A percentile compares a stretch with the other conserved stretches of the same genome.
These are phyloP conservation scores for Pleurozium schreberi DNA, from an alignment of 225 moss, liverwort and hornwort species.

Conservation along the genomic window DNA sequence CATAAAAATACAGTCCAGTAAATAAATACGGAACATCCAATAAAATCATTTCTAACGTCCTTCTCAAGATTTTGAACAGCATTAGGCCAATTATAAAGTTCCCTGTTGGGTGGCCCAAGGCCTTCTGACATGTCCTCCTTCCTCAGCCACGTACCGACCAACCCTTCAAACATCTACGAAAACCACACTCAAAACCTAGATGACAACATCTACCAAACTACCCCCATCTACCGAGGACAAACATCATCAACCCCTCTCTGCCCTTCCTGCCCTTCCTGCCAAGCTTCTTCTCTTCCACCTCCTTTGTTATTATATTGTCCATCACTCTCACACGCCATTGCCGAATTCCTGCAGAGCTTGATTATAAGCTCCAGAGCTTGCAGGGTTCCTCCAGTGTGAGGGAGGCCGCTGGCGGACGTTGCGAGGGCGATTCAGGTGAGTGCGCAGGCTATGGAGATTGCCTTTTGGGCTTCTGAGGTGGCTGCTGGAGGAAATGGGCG, in stretches of 20 bases:
- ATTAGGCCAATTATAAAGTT: background rate
- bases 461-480: background rate
- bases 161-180: background rate
- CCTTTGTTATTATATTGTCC: background rate
- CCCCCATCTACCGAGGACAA: rapidly evolving
- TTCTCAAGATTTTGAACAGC: background rate
- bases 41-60: background rate
- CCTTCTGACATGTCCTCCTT: background rate
- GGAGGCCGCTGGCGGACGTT: background rate
- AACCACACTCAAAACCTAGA: background rate
- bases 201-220: rapidly evolving
- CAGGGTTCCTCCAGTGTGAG: no score
- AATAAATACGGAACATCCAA: no score
- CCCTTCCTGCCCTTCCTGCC: background rate
- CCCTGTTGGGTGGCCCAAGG: background rate
- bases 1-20: no score
- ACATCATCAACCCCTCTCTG: background rate
- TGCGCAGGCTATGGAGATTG: background rate
- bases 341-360: background rate
- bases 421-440: background rate
- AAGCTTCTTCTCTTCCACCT: background rate
- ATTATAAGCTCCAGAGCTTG: background rate
- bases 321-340: background rate
- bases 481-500: background rate
- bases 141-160: constrained; percentile 10